Percentiles rank a stretch among this genome's conserved stretches.
Conservation (phyloP, 2,329 filamentous ascomycete species). For the Apiospora saccharicola region DNA sequence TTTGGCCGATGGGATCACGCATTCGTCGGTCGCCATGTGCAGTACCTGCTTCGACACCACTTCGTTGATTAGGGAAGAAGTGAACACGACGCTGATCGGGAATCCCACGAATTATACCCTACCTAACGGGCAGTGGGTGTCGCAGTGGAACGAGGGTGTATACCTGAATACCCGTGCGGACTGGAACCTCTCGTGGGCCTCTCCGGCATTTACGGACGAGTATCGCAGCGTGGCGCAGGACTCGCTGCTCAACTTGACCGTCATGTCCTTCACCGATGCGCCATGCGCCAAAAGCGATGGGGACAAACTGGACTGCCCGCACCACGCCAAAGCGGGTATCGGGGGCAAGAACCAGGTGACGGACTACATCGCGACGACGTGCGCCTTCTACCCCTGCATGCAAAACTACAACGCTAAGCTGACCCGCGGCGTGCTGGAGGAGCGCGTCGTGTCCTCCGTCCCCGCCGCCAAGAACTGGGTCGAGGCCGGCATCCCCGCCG, state of each 20-base stretch:
- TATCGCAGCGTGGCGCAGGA: conserved; percentile 27
- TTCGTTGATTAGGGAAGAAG: conserved; percentile 27
- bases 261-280: conserved; percentile 31
- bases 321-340: conserved; percentile 24
- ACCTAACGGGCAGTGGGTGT: conserved; percentile 34
- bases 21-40: conserved; percentile 39
- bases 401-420: conserved; percentile 32
- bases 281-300: conserved; percentile 29
- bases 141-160: conserved; percentile 21
- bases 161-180: conserved; percentile 32
- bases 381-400: conserved; percentile 32
- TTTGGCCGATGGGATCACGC: conserved; percentile 33
- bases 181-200: conserved; percentile 31
- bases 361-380: conserved; percentile 31
- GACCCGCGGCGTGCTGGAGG: conserved; percentile 28
- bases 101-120: conserved; percentile 31
- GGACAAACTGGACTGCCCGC: conserved; percentile 30
- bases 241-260: conserved; percentile 34
- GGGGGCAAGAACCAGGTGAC: neutral
- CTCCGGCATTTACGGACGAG: conserved; percentile 30
- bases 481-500: conserved; percentile 25
- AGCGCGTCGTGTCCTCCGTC: conserved; percentile 30
- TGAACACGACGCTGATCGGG: neutral
- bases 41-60: conserved; percentile 37
- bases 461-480: conserved; percentile 29